These are phyloP conservation scores for Stemphylium beticola DNA, from an alignment of 2,329 filamentous ascomycete genomes.

Conservation along the genomic window DNA sequence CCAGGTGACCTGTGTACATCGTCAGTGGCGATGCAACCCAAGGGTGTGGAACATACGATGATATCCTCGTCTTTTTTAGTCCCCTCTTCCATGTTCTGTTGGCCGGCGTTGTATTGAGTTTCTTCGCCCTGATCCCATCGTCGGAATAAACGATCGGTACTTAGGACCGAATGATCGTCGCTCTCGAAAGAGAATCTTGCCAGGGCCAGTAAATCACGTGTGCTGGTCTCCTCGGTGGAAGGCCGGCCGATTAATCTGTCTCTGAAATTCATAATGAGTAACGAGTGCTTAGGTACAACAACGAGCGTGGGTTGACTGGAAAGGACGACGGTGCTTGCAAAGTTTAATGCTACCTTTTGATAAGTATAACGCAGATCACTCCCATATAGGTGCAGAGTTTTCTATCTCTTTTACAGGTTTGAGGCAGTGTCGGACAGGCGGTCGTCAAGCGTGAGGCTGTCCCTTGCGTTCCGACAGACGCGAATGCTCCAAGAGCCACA, in stretches of 20 bases:
- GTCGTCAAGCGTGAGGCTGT: constrained; percentile 12
- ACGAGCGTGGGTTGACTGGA: not conserved
- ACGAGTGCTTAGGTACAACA: not conserved
- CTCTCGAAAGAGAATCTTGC: constrained; percentile 30
- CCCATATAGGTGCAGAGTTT: not conserved
- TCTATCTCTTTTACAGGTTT: not conserved
- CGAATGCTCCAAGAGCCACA: constrained; percentile 1
- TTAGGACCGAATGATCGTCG: constrained; percentile 22
- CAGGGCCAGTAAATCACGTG: constrained; percentile 12
- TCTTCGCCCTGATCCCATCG: constrained; percentile 23
- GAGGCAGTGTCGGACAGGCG: constrained; percentile 21
- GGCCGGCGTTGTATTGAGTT: constrained; percentile 14
- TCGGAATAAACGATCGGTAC: constrained; percentile 28
- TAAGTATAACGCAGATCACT: not conserved
- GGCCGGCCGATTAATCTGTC: constrained; percentile 14
- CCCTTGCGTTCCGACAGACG: constrained; percentile 1
- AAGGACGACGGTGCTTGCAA: not conserved
- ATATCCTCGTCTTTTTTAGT: constrained; percentile 20
- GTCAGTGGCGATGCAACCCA: constrained; percentile 8
- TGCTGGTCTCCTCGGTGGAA: constrained; percentile 9
- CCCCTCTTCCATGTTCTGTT: constrained; percentile 8
- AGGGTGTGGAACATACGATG: constrained; percentile 15
- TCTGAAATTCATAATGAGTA: constrained; percentile 20
- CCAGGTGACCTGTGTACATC: constrained; percentile 47
- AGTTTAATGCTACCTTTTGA: not conserved